Base-by-base conservation (phyloP, 1,139 yeast genomes). In the Debaryomyces robertsiae region DNA sequence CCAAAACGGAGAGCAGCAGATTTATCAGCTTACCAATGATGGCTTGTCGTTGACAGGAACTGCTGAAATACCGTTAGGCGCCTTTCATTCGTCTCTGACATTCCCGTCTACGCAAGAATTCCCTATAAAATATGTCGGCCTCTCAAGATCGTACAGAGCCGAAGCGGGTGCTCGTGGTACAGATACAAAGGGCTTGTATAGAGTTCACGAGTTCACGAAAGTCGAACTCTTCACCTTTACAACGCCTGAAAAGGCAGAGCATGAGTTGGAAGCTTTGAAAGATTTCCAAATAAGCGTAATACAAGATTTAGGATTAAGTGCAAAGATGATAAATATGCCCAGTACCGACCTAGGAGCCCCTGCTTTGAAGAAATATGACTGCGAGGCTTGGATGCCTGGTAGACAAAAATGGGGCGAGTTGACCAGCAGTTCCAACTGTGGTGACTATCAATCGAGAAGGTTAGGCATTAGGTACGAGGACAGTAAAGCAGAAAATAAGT, bases 341-440 rank as follows among this genome's bases (percentile, higher is more conserved):
- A 81, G 84, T 17, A 81, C 86, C 46, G 98, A 94, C 57, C 67
- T 94, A 39, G 98, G 98, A 0, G 84, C 96, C 0, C 96, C 98
- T 1, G 98, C 98, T 0, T 79, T 75, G 62, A 84, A 85, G 55
- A 94, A 94, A 61, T 89, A 83, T 55, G 98, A 94, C 54, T 87
- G 91, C 41, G 99, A 94, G 61, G 96, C 94, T 0, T 89, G 96
- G 93, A 93, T 94, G 97, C 98, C 98, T 0, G 98, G 98, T 2
- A 78, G 97, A 53, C 89, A 89, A 2, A 64, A 67, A 2, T 94
- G 95, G 89, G 99, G 99, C 2, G 99, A 94, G 57, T 73, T 93
- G 27, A 83, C 96, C 1, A 88, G 96, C 31, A 73, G 94, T 2
- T 90, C 98, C 1, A 93, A 91, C 56, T 94, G 99, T 61, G 80